These are phyloP conservation scores for Yamadazyma blattariae DNA, from an alignment of 1,139 yeast species.

Conservation along the genomic window DNA sequence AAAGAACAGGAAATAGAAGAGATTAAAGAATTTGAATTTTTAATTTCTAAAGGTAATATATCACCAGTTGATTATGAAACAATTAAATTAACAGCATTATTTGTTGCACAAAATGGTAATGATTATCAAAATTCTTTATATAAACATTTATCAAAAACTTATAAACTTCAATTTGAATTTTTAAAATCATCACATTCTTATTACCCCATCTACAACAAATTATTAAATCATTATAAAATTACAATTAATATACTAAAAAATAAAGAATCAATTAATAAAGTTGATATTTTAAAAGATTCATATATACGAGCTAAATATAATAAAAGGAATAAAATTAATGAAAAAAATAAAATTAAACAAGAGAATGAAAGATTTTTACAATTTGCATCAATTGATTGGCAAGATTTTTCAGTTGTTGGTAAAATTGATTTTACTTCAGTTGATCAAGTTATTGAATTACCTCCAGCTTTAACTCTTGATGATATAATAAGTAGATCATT, in stretches of 20 bases:
- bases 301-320: constrained; percentile 58
- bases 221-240: constrained; percentile 55
- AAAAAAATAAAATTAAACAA: constrained; percentile 23
- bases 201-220: constrained; percentile 47
- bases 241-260: constrained; percentile 23
- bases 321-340: constrained; percentile 27
- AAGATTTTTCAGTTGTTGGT: constrained; percentile 70
- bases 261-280: constrained; percentile 10
- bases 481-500: constrained; percentile 64
- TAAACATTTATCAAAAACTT: constrained; percentile 32
- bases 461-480: constrained; percentile 57
- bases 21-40: constrained; percentile 38
- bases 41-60: constrained; percentile 51
- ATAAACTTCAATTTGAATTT: constrained; percentile 67
- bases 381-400: constrained; percentile 86
- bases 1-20: constrained; percentile 9
- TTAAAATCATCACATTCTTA: constrained; percentile 60
- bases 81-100: constrained; percentile 70
- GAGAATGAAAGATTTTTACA: constrained; percentile 44
- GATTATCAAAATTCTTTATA: constrained; percentile 37
- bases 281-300: constrained; percentile 45
- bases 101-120: constrained; percentile 56
- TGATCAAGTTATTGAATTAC: constrained; percentile 61
- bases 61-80: constrained; percentile 65
- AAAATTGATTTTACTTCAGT: constrained; percentile 64